These are phyloP conservation scores for Hura crepitans DNA, from an alignment of 441 rosid genomes.

Conservation along the genomic window DNA sequence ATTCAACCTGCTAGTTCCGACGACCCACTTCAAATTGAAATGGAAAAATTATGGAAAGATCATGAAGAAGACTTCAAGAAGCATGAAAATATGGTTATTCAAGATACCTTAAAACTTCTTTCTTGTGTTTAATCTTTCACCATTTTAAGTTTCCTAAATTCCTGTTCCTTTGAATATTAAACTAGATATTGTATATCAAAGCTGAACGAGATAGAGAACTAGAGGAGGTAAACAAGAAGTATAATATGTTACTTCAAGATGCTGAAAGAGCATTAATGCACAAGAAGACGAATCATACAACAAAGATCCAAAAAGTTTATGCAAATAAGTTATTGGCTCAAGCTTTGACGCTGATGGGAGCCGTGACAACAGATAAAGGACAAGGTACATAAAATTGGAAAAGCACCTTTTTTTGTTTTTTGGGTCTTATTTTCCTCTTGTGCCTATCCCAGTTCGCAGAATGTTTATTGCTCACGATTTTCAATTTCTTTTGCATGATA, in stretches of 20 bases:
- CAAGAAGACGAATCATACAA: constrained; percentile 10
- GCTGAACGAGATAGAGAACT: constrained; percentile 20
- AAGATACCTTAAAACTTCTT: not conserved
- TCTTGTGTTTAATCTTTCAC: not conserved
- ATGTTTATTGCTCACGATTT: not conserved
- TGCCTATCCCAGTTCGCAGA: too few relatives aligned
- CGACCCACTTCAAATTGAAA: constrained; percentile 25
- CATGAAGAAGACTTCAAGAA: constrained; percentile 19
- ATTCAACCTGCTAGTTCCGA: constrained; percentile 14
- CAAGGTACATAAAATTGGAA: not conserved
- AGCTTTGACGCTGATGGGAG: constrained; percentile 6
- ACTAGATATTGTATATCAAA: constrained; percentile 23
- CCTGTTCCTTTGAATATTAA: constrained; percentile 1
- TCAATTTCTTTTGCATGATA: not conserved
- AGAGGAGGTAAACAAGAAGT: constrained; percentile 24
- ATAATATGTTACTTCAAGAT: constrained; percentile 20
- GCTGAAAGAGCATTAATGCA: constrained; percentile 20
- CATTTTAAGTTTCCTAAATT: not conserved
- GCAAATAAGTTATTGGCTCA: constrained; percentile 21
- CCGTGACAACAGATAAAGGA: not conserved
- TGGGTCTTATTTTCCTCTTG: too few relatives aligned
- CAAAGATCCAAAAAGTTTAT: constrained; percentile 13
- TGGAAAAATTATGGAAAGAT: constrained; percentile 17
- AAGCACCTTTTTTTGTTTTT: not conserved
- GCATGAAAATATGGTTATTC: constrained; percentile 23